phyloP scores from a whole-genome alignment of 2,329 filamentous ascomycete species.

The Elsinoe batatas region DNA sequence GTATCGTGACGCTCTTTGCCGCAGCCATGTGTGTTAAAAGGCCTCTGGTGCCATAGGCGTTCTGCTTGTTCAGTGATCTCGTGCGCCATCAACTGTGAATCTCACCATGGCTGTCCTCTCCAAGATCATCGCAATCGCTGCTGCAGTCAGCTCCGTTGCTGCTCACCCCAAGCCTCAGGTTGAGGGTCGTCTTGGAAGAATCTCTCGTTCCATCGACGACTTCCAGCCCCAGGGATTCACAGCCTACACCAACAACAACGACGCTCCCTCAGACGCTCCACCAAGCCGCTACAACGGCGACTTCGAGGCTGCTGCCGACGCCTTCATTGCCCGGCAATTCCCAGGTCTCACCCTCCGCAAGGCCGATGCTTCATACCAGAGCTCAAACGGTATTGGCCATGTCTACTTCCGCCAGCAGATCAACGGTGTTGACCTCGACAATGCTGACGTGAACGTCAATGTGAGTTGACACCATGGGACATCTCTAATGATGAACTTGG shows the following conservation, averaged over 20 bases:
- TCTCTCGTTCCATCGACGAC: constrained; percentile 6
- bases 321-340: constrained; percentile 11
- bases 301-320: constrained; percentile 3
- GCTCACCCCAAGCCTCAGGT: constrained; percentile 2
- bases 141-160: background rate
- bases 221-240: constrained; percentile 1
- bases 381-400: constrained; percentile 47
- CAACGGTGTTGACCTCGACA: constrained; percentile 50
- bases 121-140: constrained; percentile 8
- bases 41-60: background rate
- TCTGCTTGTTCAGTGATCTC: background rate
- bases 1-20: background rate
- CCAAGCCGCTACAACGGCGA: background rate
- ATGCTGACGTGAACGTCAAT: constrained; percentile 52
- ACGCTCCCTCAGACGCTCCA: background rate
- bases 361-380: constrained; percentile 44
- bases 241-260: background rate
- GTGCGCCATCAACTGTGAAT: background rate
- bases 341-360: constrained; percentile 40
- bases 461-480: constrained; percentile 29
- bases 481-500: background rate
- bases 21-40: background rate
- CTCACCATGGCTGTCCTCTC: constrained; percentile 7
- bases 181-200: background rate
- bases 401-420: constrained; percentile 51